phyloP scores from a whole-genome alignment of 768 basidiomycete species.

The Boletales sp. region DNA sequence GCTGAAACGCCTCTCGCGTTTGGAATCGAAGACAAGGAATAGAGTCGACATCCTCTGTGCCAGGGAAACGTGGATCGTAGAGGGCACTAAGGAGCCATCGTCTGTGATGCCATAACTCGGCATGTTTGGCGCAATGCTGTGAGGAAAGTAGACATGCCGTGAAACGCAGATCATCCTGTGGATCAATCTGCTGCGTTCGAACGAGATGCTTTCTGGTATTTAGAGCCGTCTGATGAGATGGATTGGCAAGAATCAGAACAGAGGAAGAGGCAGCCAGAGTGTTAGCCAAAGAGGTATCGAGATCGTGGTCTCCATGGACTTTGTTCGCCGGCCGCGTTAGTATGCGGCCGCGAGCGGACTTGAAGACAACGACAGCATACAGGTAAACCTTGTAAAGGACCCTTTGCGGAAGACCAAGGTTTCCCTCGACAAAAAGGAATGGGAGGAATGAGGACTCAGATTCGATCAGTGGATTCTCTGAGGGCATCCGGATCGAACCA shows the following conservation, averaged over 20 bases:
- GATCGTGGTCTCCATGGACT: neutral
- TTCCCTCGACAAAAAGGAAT: constrained; percentile 52
- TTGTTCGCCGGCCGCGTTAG: neutral
- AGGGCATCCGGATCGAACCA: constrained; percentile 41
- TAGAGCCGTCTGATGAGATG: constrained; percentile 66
- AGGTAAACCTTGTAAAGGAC: constrained; percentile 51
- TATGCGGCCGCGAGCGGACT: constrained; percentile 16
- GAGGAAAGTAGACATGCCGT: constrained; percentile 47
- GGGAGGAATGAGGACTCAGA: constrained; percentile 33
- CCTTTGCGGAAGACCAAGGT: constrained; percentile 66
- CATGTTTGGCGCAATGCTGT: constrained; percentile 58
- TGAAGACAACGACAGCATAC: constrained; percentile 37
- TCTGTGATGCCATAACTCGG: constrained; percentile 67
- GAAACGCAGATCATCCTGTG: constrained; percentile 46
- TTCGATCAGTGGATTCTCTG: constrained; percentile 5
- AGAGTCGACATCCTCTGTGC: neutral
- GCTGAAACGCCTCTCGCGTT: constrained; percentile 35
- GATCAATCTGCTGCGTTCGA: constrained; percentile 31
- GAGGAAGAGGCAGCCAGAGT: constrained; percentile 35
- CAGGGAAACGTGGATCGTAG: constrained; percentile 22
- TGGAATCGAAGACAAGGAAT: constrained; percentile 6
- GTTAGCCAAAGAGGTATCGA: constrained; percentile 8
- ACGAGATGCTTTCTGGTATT: constrained; percentile 58
- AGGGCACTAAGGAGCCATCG: constrained; percentile 52
- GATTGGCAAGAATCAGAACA: constrained; percentile 60